Base-by-base conservation (phyloP, 2,329 filamentous ascomycete genomes). In the Aspergillus nomiae region DNA sequence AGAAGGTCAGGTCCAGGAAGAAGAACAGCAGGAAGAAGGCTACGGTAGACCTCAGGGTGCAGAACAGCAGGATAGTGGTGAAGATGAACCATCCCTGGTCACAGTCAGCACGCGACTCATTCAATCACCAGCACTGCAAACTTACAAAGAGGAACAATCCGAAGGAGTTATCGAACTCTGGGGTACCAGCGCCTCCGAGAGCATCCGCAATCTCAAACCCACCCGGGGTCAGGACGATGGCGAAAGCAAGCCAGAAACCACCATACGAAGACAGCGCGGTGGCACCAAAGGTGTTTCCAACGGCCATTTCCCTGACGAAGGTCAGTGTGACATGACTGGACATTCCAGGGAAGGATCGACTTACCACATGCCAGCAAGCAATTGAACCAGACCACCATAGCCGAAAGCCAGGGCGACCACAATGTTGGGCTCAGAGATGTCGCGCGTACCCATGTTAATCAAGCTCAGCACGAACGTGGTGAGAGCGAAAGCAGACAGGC, bases 231-330 rank as follows among this genome's bases (percentile, higher is more conserved):
- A 91, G 78, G 59, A 94, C 83, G 70, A 94, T 89, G 65, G 83
- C 91, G 71, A 92, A 90, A 14, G 84, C 83, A 72, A 94, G 86
- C 92, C 92, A 94, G 85, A 94, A 94, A 66, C 91, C 91, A 70
- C 92, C 91, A 73, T 92, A 94, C 0, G 91, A 94, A 11, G 90
- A 91, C 62, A 94, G 81, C 24, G 91, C 90, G 28, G 91, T 94
- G 58, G 90, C 91, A 83, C 91, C 91, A 69, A 94, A 94, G 12
- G 92, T 94, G 83, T 94, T 94, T 62, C 91, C 91, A n/a, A 92
- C 85, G 41, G 91, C 90, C 87, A 94, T 92, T 81, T 94, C 91
- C 90, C 90, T 92, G 66, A 19, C 30, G n/a, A 28, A 55, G 11
- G 26, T 62, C 38, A 65, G 60, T 56, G 58, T 34, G 41, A 28